A percentile compares a stretch with the other conserved stretches of the same genome.
These are phyloP conservation scores for Alternaria tenuissima DNA, from an alignment of 2,329 filamentous ascomycete species.

Conservation along the genomic window DNA sequence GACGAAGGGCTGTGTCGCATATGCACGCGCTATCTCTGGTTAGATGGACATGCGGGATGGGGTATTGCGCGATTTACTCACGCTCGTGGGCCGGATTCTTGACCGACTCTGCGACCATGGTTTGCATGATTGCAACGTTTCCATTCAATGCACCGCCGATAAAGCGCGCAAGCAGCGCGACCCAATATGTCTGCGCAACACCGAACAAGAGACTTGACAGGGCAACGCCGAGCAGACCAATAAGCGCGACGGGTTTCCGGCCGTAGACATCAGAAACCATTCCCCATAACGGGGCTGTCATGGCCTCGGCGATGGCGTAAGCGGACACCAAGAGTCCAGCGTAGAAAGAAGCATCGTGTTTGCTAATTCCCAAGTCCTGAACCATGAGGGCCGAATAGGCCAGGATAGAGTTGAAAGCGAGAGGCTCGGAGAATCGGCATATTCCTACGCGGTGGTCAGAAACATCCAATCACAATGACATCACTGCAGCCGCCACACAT, in stretches of 20 bases:
- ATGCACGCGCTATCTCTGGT: constrained; percentile 72
- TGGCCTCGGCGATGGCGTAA: constrained; percentile 85
- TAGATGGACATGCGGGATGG: constrained; percentile 10
- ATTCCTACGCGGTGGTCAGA: constrained; percentile 68
- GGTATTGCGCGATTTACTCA: constrained; percentile 57
- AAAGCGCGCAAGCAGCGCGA: constrained; percentile 78
- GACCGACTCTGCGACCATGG: constrained; percentile 92
- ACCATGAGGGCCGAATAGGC: constrained; percentile 68
- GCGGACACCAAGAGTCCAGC: constrained; percentile 85
- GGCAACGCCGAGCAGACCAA: constrained; percentile 78
- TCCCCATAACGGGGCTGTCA: constrained; percentile 74
- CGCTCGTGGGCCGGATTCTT: constrained; percentile 89
- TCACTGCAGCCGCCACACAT: constrained; percentile 22
- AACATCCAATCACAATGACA: constrained; percentile 25
- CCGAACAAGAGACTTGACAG: constrained; percentile 84
- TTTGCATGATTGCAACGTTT: constrained; percentile 89
- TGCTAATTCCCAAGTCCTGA: constrained; percentile 48
- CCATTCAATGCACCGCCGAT: constrained; percentile 86
- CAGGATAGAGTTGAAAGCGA: constrained; percentile 93
- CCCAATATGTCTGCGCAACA: constrained; percentile 81
- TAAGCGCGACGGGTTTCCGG: constrained; percentile 52
- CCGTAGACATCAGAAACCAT: constrained; percentile 52
- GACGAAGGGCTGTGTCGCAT: constrained; percentile 91
- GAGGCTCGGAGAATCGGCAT: constrained; percentile 90
- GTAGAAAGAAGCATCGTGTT: constrained; percentile 75